phyloP scores from a whole-genome alignment of 73 alveolate species.

The Tetrahymena thermophila region DNA sequence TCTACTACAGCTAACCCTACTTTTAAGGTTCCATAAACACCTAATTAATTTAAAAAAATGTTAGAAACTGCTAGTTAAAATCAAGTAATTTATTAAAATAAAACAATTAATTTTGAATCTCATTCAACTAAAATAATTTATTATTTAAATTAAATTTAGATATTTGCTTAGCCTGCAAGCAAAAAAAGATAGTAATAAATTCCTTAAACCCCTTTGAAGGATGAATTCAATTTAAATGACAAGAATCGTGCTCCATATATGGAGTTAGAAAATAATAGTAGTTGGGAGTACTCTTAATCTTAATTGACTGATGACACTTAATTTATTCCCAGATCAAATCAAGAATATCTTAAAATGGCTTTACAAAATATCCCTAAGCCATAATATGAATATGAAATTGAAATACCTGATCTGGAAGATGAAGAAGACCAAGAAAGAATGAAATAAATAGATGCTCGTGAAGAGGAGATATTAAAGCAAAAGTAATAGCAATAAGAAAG shows the following conservation, averaged over 20 bases:
- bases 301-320: neutral
- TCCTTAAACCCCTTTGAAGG: neutral
- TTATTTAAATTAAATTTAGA: neutral
- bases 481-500: neutral
- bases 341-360: neutral
- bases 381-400: slow-evolving; percentile 33
- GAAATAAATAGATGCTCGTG: neutral
- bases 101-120: too few relatives aligned
- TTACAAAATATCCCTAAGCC: slow-evolving; percentile 27
- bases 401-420: slow-evolving; percentile 22
- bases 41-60: slow-evolving; percentile 16
- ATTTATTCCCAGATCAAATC: slow-evolving; percentile 13
- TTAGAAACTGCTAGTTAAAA: neutral
- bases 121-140: neutral
- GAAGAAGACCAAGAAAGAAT: slow-evolving; percentile 23
- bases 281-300: slow-evolving; percentile 30
- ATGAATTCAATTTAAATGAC: slow-evolving; percentile 22
- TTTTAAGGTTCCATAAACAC: slow-evolving; percentile 23
- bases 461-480: neutral
- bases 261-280: slow-evolving; percentile 9
- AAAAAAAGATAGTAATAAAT: neutral
- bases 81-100: neutral
- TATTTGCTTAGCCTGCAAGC: neutral
- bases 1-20: slow-evolving; percentile 9
- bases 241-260: neutral